Evolutionary conservation across 2,329 filamentous ascomycete genomes (phyloP).

Genomic region (Aspergillus intermedius): DNA sequence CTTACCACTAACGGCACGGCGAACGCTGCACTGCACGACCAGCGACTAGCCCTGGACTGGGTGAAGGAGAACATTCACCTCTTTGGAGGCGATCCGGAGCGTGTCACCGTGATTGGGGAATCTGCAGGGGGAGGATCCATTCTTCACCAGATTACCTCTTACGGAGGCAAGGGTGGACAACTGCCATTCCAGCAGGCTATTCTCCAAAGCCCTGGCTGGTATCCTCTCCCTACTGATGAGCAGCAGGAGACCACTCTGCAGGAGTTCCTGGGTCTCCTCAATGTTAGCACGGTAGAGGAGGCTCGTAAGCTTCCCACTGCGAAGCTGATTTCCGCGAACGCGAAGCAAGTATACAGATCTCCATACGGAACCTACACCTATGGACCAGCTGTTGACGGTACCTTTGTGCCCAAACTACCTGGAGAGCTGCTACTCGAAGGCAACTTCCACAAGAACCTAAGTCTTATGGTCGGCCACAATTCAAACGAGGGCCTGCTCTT

Average conservation of each 20-base stretch:
- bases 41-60: slow-evolving; percentile 53
- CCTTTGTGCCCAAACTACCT: slow-evolving; percentile 44
- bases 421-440: slow-evolving; percentile 40
- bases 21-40: slow-evolving; percentile 49
- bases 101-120: slow-evolving; percentile 40
- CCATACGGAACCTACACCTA: slow-evolving; percentile 40
- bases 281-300: slow-evolving; percentile 40
- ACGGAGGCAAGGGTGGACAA: slow-evolving; percentile 39
- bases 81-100: slow-evolving; percentile 49
- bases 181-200: slow-evolving; percentile 36
- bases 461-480: slow-evolving; percentile 43
- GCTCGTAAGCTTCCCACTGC: slow-evolving; percentile 36
- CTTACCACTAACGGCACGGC: slow-evolving; percentile 39
- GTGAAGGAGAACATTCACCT: slow-evolving; percentile 48
- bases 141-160: slow-evolving; percentile 51
- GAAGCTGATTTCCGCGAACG: slow-evolving; percentile 40
- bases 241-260: slow-evolving; percentile 35
- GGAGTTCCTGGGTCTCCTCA: slow-evolving; percentile 35
- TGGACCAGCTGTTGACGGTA: slow-evolving; percentile 45
- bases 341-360: slow-evolving; percentile 33
- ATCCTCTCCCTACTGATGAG: slow-evolving; percentile 26
- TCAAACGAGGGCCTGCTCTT: slow-evolving; percentile 39
- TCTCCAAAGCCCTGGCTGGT: slow-evolving; percentile 38
- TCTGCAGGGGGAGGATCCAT: slow-evolving; percentile 50
- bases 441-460: slow-evolving; percentile 39